phyloP scores from a whole-genome alignment of 2,329 filamentous ascomycete species.

The Colletotrichum orbiculare region DNA sequence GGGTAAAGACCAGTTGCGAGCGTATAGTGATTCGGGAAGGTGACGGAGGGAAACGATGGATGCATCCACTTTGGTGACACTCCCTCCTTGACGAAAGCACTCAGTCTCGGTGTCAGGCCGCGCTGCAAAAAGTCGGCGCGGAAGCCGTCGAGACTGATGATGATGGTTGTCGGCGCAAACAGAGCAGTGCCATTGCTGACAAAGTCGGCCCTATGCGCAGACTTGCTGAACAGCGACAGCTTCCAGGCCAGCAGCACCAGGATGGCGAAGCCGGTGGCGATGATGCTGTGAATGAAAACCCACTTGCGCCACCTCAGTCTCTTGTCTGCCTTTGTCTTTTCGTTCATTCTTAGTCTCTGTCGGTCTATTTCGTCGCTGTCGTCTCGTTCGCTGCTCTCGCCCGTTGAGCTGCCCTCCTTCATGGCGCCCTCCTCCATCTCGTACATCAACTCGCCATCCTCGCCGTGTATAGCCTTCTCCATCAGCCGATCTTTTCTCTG shows the following conservation, averaged over 20 bases:
- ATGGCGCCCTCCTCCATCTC: conserved; percentile 88
- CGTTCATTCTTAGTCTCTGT: conserved; percentile 59
- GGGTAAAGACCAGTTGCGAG: conserved; percentile 92
- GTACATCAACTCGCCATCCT: conserved; percentile 84
- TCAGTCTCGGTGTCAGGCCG: conserved; percentile 84
- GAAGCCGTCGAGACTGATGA: conserved; percentile 96
- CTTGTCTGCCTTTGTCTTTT: conserved; percentile 59
- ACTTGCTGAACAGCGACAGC: conserved; percentile 60
- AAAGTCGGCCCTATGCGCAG: conserved; percentile 47
- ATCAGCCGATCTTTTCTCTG: conserved; percentile 65
- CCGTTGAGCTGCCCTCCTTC: conserved; percentile 73
- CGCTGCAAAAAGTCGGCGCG: conserved; percentile 91
- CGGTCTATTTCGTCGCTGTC: conserved; percentile 69
- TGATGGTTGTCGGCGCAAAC: conserved; percentile 91
- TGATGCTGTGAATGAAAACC: conserved; percentile 63
- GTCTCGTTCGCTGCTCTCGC: conserved; percentile 70
- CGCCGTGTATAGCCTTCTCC: conserved; percentile 67
- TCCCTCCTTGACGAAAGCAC: conserved; percentile 81
- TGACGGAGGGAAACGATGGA: conserved; percentile 95
- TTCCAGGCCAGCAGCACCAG: conserved; percentile 69
- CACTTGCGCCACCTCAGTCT: conserved; percentile 64
- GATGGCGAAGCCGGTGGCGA: conserved; percentile 65
- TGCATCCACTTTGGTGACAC: conserved; percentile 93
- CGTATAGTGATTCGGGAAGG: conserved; percentile 96
- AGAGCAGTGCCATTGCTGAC: conserved; percentile 86